Evolutionary conservation across 2,329 filamentous ascomycete species (phyloP).

Genomic region (Trichoderma endophyticum): DNA sequence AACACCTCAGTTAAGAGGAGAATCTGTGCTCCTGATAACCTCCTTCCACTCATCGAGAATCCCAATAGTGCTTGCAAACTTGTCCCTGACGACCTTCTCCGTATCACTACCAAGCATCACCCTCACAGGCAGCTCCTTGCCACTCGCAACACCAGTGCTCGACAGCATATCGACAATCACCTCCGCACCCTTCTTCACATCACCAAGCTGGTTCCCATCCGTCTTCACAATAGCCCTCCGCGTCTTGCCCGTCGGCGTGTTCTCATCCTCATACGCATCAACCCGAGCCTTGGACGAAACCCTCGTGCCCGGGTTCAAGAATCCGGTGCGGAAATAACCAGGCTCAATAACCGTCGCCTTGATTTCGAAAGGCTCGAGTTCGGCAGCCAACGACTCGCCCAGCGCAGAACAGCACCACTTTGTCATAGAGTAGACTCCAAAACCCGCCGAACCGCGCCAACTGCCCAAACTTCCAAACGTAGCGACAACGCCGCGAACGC

Average conservation of each 20-base stretch:
- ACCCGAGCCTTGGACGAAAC: slow-evolving; percentile 30
- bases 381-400: slow-evolving; percentile 41
- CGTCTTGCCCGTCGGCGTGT: slow-evolving; percentile 28
- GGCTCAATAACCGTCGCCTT: slow-evolving; percentile 45
- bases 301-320: slow-evolving; percentile 39
- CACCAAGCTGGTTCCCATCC: slow-evolving; percentile 52
- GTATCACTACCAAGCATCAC: slow-evolving; percentile 54
- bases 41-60: slow-evolving; percentile 50
- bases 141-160: slow-evolving; percentile 43
- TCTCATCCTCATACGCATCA: slow-evolving; percentile 32
- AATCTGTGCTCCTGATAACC: slow-evolving; percentile 27
- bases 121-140: slow-evolving; percentile 49
- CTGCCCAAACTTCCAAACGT: slow-evolving; percentile 48
- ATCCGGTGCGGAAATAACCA: slow-evolving; percentile 51
- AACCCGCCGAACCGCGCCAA: slow-evolving; percentile 38
- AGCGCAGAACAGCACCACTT: slow-evolving; percentile 47
- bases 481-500: slow-evolving; percentile 33
- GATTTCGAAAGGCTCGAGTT: slow-evolving; percentile 46
- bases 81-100: slow-evolving; percentile 39
- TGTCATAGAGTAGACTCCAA: slow-evolving; percentile 41
- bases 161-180: slow-evolving; percentile 56
- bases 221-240: slow-evolving; percentile 32
- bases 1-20: not conserved
- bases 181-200: slow-evolving; percentile 50
- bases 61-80: slow-evolving; percentile 41